These are phyloP conservation scores for Ogataea hybrid DNA, from an alignment of 1,139 yeast genomes.

Conservation along the genomic window DNA sequence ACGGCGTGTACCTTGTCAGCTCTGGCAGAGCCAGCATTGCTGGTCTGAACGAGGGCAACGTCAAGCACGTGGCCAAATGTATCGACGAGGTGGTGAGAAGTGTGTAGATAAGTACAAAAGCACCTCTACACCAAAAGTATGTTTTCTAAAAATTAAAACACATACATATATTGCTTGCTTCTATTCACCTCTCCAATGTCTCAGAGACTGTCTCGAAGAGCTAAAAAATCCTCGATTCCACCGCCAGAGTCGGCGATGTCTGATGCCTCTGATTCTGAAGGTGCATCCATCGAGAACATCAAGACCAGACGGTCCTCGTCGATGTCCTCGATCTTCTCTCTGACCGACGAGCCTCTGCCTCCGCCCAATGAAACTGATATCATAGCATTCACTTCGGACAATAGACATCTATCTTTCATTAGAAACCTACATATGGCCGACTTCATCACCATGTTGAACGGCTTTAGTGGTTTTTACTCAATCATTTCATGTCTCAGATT, in stretches of 20 bases:
- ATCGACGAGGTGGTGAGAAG: constrained; percentile 69
- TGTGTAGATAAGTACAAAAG: not conserved
- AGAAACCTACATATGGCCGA: constrained; percentile 93
- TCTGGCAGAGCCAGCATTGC: constrained; percentile 95
- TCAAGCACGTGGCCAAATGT: constrained; percentile 76
- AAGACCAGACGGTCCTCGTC: constrained; percentile 31
- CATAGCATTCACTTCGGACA: constrained; percentile 72
- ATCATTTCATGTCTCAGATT: constrained; percentile 82
- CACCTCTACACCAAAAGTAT: not conserved
- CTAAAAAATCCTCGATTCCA: constrained; percentile 3
- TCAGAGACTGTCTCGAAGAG: constrained; percentile 8
- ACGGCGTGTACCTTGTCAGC: constrained; percentile 74
- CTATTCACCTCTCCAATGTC: constrained; percentile 9
- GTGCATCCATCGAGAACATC: constrained; percentile 6
- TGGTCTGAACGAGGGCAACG: constrained; percentile 82
- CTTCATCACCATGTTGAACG: constrained; percentile 88
- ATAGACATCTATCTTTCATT: constrained; percentile 72
- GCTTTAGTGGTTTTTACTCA: constrained; percentile 86
- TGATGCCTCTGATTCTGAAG: constrained; percentile 23
- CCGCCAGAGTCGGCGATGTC: constrained; percentile 17
- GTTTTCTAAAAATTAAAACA: not conserved
- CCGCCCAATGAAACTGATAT: constrained; percentile 67
- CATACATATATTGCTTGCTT: not conserved
- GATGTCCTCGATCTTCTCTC: constrained; percentile 31
- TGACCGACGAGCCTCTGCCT: constrained; percentile 32